A percentile compares a stretch with the other conserved stretches of the same genome.
phyloP scores from a whole-genome alignment of 768 basidiomycete genomes.

The Daedaleopsis nitida region DNA sequence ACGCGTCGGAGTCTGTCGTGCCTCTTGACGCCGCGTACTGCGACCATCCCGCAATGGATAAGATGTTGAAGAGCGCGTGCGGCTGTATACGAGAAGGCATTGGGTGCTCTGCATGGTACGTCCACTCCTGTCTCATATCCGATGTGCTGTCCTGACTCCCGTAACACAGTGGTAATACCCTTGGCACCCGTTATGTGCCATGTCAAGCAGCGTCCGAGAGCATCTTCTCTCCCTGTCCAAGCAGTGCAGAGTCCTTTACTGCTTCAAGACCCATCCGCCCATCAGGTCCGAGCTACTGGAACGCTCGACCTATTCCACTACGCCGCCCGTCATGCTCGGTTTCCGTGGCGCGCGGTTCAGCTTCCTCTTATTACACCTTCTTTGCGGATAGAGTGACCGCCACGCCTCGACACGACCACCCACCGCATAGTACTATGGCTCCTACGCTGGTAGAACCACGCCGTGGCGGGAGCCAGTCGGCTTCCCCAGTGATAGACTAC shows the following conservation, averaged over 20 bases:
- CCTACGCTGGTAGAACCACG: conserved; percentile 4
- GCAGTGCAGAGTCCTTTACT: conserved; percentile 36
- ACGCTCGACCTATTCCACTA: conserved; percentile 15
- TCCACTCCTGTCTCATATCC: neutral
- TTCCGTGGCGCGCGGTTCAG: conserved; percentile 1
- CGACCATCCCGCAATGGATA: conserved; percentile 47
- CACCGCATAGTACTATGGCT: conserved; percentile 21
- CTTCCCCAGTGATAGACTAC: conserved; percentile 17
- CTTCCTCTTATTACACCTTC: conserved; percentile 36
- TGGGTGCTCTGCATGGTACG: conserved; percentile 62
- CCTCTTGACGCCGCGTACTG: conserved; percentile 62
- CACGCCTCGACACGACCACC: conserved; percentile 39
- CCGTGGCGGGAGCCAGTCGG: conserved; percentile 8
- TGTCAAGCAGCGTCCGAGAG: conserved; percentile 59
- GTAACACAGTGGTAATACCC: conserved; percentile 55
- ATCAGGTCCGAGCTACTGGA: conserved; percentile 33
- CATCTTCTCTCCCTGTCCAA: conserved; percentile 44
- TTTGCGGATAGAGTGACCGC: conserved; percentile 38
- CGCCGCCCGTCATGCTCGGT: conserved; percentile 16
- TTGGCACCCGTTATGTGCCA: conserved; percentile 63
- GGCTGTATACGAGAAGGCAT: conserved; percentile 71
- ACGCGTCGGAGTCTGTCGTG: conserved; percentile 56
- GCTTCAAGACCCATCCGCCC: conserved; percentile 21
- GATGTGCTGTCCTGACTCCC: neutral
- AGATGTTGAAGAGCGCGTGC: conserved; percentile 57